These are phyloP conservation scores for Meyerozyma athensensis DNA, from an alignment of 1,139 yeast genomes.

Conservation along the genomic window DNA sequence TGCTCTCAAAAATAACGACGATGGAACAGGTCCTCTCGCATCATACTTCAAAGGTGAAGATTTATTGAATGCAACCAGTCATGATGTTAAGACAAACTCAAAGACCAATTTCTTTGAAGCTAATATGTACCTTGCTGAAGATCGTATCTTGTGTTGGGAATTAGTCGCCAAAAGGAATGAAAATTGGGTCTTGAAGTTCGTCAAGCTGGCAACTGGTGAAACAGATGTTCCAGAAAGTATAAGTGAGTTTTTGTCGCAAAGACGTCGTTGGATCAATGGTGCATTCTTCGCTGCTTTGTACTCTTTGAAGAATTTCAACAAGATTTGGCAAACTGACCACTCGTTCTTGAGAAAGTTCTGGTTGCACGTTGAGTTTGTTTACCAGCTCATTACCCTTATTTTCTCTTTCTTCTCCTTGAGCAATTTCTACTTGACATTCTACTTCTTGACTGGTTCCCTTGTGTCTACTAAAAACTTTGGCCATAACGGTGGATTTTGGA, in stretches of 20 bases:
- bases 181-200: conserved; percentile 90
- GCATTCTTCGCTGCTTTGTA: conserved; percentile 94
- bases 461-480: conserved; percentile 50
- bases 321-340: conserved; percentile 86
- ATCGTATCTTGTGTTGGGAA: conserved; percentile 96
- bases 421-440: conserved; percentile 85
- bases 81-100: conserved; percentile 28
- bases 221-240: conserved; percentile 94
- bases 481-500: conserved; percentile 67
- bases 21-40: conserved; percentile 88
- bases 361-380: conserved; percentile 76
- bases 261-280: conserved; percentile 98
- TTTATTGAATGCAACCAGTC: conserved; percentile 28
- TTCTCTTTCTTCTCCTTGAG: conserved; percentile 90
- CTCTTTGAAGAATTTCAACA: conserved; percentile 72
- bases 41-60: conserved; percentile 90
- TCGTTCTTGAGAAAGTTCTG: conserved; percentile 69
- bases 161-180: conserved; percentile 82
- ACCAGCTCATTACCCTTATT: conserved; percentile 69
- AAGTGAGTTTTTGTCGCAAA: conserved; percentile 88
- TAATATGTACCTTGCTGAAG: conserved; percentile 96
- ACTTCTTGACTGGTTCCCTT: conserved; percentile 87
- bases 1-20: conserved; percentile 78
- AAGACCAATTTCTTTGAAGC: conserved; percentile 82
- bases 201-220: conserved; percentile 90